phyloP scores from a whole-genome alignment of 1,284 basidiomycete species.

The Pseudozyma tsukubaensis region DNA sequence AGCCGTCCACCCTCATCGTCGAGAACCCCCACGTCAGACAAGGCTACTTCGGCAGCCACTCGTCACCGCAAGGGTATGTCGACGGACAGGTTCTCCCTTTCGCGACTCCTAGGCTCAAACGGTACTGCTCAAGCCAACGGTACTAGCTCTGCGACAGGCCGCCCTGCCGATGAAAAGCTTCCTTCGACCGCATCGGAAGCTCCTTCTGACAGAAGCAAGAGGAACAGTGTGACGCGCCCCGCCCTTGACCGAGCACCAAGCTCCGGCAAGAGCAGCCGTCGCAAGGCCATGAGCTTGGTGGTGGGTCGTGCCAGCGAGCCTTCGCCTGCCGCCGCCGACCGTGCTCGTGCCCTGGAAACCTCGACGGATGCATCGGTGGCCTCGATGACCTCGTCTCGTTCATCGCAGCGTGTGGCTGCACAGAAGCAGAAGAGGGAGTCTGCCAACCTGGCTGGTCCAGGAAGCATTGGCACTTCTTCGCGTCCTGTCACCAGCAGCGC shows the following conservation, averaged over 20 bases:
- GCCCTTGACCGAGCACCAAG: slow-evolving; percentile 37
- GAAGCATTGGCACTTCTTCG: slow-evolving; percentile 18
- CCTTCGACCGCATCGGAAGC: slow-evolving; percentile 20
- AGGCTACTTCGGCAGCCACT: slow-evolving; percentile 20
- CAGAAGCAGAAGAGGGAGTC: slow-evolving; percentile 27
- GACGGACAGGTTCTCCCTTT: slow-evolving; percentile 62
- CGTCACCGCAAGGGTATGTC: slow-evolving; percentile 65
- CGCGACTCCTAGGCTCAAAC: slow-evolving; percentile 50
- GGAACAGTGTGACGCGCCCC: slow-evolving; percentile 34
- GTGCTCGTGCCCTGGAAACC: slow-evolving; percentile 29
- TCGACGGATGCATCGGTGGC: slow-evolving; percentile 24
- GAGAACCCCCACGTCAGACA: slow-evolving; percentile 13
- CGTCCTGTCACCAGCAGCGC: slow-evolving; percentile 19
- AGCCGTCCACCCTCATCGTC: slow-evolving; percentile 18
- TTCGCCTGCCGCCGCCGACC: slow-evolving; percentile 40
- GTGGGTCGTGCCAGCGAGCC: slow-evolving; percentile 43
- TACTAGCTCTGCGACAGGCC: background rate
- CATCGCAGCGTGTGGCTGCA: slow-evolving; percentile 33
- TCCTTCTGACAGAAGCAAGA: slow-evolving; percentile 26
- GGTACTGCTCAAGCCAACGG: slow-evolving; percentile 15
- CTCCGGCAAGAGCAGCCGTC: slow-evolving; percentile 38
- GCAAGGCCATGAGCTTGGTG: slow-evolving; percentile 64
- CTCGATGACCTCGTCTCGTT: slow-evolving; percentile 9
- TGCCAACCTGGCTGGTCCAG: slow-evolving; percentile 16
- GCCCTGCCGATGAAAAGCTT: slow-evolving; percentile 3